Conservation (phyloP, 192 early-diverging fungal genomes). For the Umbelopsis isabellina region DNA sequence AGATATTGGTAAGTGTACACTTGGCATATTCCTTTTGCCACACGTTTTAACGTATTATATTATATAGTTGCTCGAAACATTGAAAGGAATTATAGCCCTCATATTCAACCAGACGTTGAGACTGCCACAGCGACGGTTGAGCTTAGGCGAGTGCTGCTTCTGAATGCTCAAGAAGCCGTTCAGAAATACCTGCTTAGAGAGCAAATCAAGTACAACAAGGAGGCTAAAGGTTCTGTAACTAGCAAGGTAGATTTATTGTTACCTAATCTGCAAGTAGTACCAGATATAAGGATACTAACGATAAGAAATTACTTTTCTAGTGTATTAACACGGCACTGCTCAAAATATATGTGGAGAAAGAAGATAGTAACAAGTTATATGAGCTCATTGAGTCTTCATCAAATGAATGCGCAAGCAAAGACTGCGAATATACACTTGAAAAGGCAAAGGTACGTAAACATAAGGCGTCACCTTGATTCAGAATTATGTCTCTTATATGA, state of each 20-base stretch:
- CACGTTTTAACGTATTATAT: slow-evolving; percentile 23
- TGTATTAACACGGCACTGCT: slow-evolving; percentile 58
- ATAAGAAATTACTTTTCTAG: slow-evolving; percentile 22
- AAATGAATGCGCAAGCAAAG: slow-evolving; percentile 52
- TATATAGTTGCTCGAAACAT: slow-evolving; percentile 34
- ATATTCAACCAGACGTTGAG: slow-evolving; percentile 52
- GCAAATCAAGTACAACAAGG: slow-evolving; percentile 31
- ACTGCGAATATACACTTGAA: slow-evolving; percentile 51
- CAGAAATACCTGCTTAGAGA: slow-evolving; percentile 53
- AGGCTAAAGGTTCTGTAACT: slow-evolving; percentile 16
- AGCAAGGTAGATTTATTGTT: slow-evolving; percentile 15
- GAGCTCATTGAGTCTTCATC: slow-evolving; percentile 34
- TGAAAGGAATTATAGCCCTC: slow-evolving; percentile 38
- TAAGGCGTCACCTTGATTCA: not conserved
- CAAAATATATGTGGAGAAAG: slow-evolving; percentile 44
- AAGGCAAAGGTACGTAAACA: slow-evolving; percentile 44
- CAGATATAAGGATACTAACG: too few relatives aligned
- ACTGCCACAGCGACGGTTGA: slow-evolving; percentile 39
- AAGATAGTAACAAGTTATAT: slow-evolving; percentile 34
- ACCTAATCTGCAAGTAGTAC: too few relatives aligned
- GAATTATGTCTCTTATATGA: not conserved
- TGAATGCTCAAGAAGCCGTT: slow-evolving; percentile 63
- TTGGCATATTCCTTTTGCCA: not conserved
- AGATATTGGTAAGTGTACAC: slow-evolving; percentile 48
- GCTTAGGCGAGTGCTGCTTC: slow-evolving; percentile 51